A percentile compares a stretch with the other conserved stretches of the same genome.
Evolutionary conservation across 1,284 basidiomycete genomes (phyloP).

Genomic region (Microbotryum silenes-acaulis): DNA sequence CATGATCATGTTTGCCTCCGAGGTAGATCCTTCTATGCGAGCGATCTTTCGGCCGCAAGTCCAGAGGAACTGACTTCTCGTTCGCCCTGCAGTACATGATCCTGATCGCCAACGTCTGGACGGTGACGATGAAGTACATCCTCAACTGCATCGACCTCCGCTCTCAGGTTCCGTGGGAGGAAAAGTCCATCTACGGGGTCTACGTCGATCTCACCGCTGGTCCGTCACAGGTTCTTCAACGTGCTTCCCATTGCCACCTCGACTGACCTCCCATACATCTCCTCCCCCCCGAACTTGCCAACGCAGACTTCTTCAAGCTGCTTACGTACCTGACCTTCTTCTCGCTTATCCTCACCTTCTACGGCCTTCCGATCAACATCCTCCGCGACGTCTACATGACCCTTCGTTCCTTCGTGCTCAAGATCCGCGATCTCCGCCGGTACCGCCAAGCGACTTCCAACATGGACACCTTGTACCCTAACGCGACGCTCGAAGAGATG

Average conservation of each 20-base stretch:
- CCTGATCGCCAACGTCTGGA: slow-evolving; percentile 69
- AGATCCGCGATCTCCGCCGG: slow-evolving; percentile 74
- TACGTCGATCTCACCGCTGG: slow-evolving; percentile 90
- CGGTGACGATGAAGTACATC: slow-evolving; percentile 74
- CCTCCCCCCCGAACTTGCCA: neutral
- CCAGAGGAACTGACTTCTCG: slow-evolving; percentile 4
- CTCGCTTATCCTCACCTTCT: slow-evolving; percentile 80
- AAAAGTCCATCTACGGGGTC: slow-evolving; percentile 94
- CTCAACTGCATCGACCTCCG: slow-evolving; percentile 71
- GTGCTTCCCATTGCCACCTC: neutral
- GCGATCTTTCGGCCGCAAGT: neutral
- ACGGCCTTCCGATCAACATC: slow-evolving; percentile 94
- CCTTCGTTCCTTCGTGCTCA: slow-evolving; percentile 77
- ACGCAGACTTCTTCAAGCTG: slow-evolving; percentile 81
- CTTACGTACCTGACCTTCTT: slow-evolving; percentile 89
- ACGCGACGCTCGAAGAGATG: slow-evolving; percentile 83
- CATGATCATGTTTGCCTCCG: slow-evolving; percentile 89
- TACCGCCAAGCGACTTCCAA: slow-evolving; percentile 91
- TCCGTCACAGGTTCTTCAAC: slow-evolving; percentile 36
- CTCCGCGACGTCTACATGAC: slow-evolving; percentile 95
- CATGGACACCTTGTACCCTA: slow-evolving; percentile 93
- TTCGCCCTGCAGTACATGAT: slow-evolving; percentile 65
- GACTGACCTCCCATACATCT: neutral
- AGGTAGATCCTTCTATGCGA: slow-evolving; percentile 50
- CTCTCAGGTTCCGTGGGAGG: slow-evolving; percentile 60